Evolutionary conservation across 148 eudicot genomes (phyloP), one percentile per base, ranked within the genome.

Genomic region (Salicornia ramosissima): DNA sequence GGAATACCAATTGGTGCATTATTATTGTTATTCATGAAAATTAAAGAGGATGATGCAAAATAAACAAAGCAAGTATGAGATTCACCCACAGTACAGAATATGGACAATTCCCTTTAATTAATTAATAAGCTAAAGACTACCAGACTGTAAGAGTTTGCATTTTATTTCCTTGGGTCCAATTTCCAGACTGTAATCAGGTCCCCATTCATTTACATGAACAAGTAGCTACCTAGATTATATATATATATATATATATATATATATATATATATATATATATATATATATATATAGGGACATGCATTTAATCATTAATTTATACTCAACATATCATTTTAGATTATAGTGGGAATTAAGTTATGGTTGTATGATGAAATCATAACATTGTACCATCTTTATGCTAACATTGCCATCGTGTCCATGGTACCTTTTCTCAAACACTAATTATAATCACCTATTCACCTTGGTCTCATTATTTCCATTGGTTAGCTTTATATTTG

Each of bases 131-230:
- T 56, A 57, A 68, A 51, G n/a, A n/a, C n/a, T n/a, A 75, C 63
- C 73, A 75, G 73, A 69, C 55, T 68, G 55, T 68, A 62, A 68
- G 73, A 63, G 50, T 68, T 50, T 75, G 68, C 63, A 60, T 40
- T 52, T 68, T 51, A 5, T 68, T 43, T 12, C 2, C 13, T 19
- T 68, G 73, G 73, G 73, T 22, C 68, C 60, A 19, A 60, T 68
- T 59, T 75, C 68, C 78, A 75, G 73, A 75, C 78, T 75, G 73
- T 75, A 26, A 49, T 68, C 25, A 47, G 71, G 71, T 19, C 67
- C 55, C 70, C 49, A 28, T n/a, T 54, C n/a, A n/a, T n/a, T n/a
- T n/a, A n/a, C n/a, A n/a, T n/a, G n/a, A n/a, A 36, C 8, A 36
- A 36, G 8, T 36, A 36, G 40, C n/a, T n/a, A n/a, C n/a, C n/a